Conservation (phyloP, 768 basidiomycete species). For the Cystofilobasidium capitatum region DNA sequence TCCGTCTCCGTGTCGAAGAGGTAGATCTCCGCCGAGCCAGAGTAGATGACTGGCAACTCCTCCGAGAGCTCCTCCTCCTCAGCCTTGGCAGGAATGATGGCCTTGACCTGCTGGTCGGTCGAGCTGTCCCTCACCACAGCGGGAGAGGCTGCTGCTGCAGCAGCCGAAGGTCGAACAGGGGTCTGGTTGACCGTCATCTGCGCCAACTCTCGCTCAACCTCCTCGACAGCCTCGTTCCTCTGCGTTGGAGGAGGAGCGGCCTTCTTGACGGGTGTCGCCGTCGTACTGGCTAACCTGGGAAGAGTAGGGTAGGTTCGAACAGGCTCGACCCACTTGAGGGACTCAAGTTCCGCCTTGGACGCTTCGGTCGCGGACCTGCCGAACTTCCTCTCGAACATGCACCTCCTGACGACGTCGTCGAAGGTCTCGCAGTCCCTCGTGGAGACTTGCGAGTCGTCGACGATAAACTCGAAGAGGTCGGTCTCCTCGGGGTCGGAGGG, state of each 20-base stretch:
- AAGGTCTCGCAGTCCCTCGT: slow-evolving; percentile 74
- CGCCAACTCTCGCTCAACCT: slow-evolving; percentile 31
- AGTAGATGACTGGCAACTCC: slow-evolving; percentile 33
- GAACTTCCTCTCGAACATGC: slow-evolving; percentile 87
- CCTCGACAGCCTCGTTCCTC: slow-evolving; percentile 12
- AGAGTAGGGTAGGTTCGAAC: neutral
- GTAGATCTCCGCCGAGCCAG: slow-evolving; percentile 39
- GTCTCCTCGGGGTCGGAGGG: slow-evolving; percentile 6
- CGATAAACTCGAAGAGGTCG: slow-evolving; percentile 77
- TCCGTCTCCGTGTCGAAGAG: slow-evolving; percentile 42
- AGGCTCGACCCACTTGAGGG: slow-evolving; percentile 61
- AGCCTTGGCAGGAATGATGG: slow-evolving; percentile 11
- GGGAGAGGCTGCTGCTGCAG: slow-evolving; percentile 12
- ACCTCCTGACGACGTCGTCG: slow-evolving; percentile 86
- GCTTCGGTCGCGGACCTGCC: slow-evolving; percentile 59
- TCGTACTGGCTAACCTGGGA: neutral
- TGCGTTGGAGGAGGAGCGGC: neutral
- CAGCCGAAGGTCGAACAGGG: neutral
- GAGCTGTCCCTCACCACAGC: neutral
- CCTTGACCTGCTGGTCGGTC: slow-evolving; percentile 12
- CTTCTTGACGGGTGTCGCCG: too few species aligned
- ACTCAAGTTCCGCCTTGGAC: slow-evolving; percentile 57
- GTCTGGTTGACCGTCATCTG: slow-evolving; percentile 25
- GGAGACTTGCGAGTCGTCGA: slow-evolving; percentile 50
- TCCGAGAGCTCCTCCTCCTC: slow-evolving; percentile 36